phyloP scores from a whole-genome alignment of 148 eudicot species.

The Vaccinium myrtillus region DNA sequence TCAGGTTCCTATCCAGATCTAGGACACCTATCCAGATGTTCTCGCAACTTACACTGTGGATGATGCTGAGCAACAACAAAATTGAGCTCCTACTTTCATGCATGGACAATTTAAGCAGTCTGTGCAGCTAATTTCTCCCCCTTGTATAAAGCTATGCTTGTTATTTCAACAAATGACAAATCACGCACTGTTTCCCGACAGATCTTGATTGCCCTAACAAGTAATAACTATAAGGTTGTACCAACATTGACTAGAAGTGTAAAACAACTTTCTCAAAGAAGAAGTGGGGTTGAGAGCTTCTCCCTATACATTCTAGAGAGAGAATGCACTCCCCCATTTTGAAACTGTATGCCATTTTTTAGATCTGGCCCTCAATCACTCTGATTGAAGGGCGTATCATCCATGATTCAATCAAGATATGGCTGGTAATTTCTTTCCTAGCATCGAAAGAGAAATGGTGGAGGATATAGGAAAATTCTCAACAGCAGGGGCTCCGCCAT shows the following conservation, averaged over 20 bases:
- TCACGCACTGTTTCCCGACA: no score
- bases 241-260: neutral
- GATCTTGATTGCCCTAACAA: neutral
- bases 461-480: slow-evolving; percentile 38
- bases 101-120: neutral
- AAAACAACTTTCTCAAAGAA: neutral
- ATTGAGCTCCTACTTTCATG: neutral
- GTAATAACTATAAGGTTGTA: neutral
- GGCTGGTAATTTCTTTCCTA: no score
- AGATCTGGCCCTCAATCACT: no score
- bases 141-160: neutral
- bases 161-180: neutral
- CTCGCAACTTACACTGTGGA: neutral
- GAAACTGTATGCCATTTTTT: no score
- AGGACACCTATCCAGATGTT: neutral
- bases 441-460: slow-evolving; percentile 7
- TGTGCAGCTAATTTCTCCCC: neutral
- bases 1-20: neutral
- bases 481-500: no score
- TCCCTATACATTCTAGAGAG: no score
- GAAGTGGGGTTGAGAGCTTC: neutral
- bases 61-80: neutral
- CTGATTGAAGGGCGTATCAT: no score
- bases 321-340: no score
- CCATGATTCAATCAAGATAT: no score